Base-by-base conservation (phyloP, 73 alveolate genomes). In the Strombidium stylifer region DNA sequence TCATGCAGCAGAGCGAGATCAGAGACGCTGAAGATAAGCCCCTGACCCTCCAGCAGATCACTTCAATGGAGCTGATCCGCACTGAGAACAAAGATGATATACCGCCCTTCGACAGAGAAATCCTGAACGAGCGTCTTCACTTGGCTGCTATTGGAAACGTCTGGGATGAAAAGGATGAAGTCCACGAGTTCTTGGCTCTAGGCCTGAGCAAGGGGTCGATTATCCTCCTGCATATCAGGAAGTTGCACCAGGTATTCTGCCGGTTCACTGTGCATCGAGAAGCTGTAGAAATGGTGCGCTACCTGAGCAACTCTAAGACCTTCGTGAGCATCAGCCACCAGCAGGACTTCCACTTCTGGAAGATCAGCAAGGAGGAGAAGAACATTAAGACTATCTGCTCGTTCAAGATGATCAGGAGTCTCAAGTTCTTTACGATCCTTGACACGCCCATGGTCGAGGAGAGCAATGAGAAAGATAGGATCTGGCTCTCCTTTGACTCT, bases 161-260 rank as follows among this genome's bases (percentile, higher is more conserved):
- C 30, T 23, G 19, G 6, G 20, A 30, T 16, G 55, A 27, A 40
- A n/a, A 46, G 23, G 36, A 3, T 14, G 66, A 47, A 10, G 55
- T n/a, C 3, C 36, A 64, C 19, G 78, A 64, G 31, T 64, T 44
- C 34, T 3, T 64, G 8, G 78, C 65, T 25, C 27, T 64, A 14
- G 78, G 78, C 11, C 41, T 64, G 78, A 40, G 64, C 20, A 64
- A 64, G 26, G 78, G 78, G 24, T 44, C 53, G 3, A 12, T 64
- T 8, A 44, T 16, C 14, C 23, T 64, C 4, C 55, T 46, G 2
- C 41, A 64, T 28, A 30, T 44, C 3, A 2, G 27, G 27, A 64
- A 64, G 21, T 4, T 47, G 52, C 55, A 44, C 3, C 26, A 64
- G 39, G 30, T 64, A 45, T 64, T 44, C 30, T 15, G 55, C 15